Percentiles rank a stretch among this genome's conserved stretches.
Conservation (phyloP, 192 early-diverging fungal genomes). For the Coemansia sp. region DNA sequence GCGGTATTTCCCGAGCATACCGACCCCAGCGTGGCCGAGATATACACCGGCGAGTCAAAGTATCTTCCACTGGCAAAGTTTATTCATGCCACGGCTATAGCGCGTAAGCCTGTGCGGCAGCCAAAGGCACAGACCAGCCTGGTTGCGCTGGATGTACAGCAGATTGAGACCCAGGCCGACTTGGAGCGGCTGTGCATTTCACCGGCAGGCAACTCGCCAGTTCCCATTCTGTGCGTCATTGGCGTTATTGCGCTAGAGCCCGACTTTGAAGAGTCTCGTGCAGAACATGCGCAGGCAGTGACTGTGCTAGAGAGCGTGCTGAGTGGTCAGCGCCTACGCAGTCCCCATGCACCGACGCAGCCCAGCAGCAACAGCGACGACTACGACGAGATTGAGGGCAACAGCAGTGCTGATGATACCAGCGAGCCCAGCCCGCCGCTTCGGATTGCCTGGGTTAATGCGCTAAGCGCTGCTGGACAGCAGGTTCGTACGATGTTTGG, state of each 20-base stretch:
- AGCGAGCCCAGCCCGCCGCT: conserved; percentile 33
- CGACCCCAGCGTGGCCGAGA: conserved; percentile 40
- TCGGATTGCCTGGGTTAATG: conserved; percentile 65
- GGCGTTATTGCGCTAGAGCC: conserved; percentile 34
- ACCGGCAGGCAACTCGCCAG: conserved; percentile 42
- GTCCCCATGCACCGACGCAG: conserved; percentile 12
- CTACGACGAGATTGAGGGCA: conserved; percentile 43
- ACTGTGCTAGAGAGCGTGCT: conserved; percentile 19
- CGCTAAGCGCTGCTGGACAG: conserved; percentile 45
- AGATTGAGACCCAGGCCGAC: conserved; percentile 54
- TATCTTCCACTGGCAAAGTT: conserved; percentile 53
- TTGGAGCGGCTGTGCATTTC: conserved; percentile 53
- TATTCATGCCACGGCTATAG: conserved; percentile 32
- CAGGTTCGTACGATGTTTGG: conserved; percentile 56
- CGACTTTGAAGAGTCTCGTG: conserved; percentile 35
- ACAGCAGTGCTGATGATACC: conserved; percentile 32
- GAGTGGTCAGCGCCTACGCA: conserved; percentile 24
- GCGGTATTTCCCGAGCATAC: conserved; percentile 59
- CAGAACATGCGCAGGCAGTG: conserved; percentile 30
- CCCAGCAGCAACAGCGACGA: conserved; percentile 13
- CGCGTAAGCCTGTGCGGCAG: conserved; percentile 17
- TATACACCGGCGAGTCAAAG: conserved; percentile 69
- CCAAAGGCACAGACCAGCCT: neutral
- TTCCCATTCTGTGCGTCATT: conserved; percentile 54
- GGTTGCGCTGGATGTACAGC: conserved; percentile 34